Percentiles rank a stretch among this genome's conserved stretches.
These are phyloP conservation scores for Phytopythium oedochilum DNA, from an alignment of 352 stramenopile species.

Conservation along the genomic window DNA sequence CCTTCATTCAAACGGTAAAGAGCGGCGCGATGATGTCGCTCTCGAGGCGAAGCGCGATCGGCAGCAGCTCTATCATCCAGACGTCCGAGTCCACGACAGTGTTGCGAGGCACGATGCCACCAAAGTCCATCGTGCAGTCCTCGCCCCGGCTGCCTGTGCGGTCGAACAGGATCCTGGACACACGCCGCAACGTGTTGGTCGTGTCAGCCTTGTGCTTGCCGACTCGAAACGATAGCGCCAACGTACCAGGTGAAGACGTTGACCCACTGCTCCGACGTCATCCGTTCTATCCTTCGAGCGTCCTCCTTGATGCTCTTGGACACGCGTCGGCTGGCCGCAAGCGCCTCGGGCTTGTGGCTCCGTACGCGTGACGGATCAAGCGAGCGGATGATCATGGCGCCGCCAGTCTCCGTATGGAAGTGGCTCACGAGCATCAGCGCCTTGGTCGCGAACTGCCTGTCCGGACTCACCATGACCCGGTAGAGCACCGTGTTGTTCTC, in stretches of 20 bases:
- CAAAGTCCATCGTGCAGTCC: conserved; percentile 42
- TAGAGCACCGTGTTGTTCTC: conserved; percentile 63
- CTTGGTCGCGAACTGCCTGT: conserved; percentile 21
- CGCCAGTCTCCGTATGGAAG: conserved; percentile 32
- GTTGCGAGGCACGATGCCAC: conserved; percentile 38
- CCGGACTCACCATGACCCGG: conserved; percentile 29
- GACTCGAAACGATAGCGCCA: too few species aligned
- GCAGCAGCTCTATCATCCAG: conserved; percentile 67
- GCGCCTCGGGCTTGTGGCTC: neutral
- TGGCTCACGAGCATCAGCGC: conserved; percentile 43
- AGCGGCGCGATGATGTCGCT: conserved; percentile 35
- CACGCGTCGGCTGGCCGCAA: neutral
- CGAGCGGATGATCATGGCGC: conserved; percentile 42
- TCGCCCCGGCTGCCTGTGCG: conserved; percentile 19
- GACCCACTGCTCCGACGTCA: conserved; percentile 34
- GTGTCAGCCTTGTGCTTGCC: too few species aligned
- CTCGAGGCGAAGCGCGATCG: conserved; percentile 60
- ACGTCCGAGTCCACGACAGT: conserved; percentile 33
- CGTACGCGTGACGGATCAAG: conserved; percentile 23
- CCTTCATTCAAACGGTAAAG: conserved; percentile 11
- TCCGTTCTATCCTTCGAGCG: too few species aligned
- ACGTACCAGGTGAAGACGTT: conserved; percentile 56
- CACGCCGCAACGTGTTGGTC: too few species aligned
- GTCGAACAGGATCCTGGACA: conserved; percentile 46
- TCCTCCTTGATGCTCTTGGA: neutral